Evolutionary conservation across 1,284 basidiomycete species (phyloP).

Genomic region (Cerrena zonata): DNA sequence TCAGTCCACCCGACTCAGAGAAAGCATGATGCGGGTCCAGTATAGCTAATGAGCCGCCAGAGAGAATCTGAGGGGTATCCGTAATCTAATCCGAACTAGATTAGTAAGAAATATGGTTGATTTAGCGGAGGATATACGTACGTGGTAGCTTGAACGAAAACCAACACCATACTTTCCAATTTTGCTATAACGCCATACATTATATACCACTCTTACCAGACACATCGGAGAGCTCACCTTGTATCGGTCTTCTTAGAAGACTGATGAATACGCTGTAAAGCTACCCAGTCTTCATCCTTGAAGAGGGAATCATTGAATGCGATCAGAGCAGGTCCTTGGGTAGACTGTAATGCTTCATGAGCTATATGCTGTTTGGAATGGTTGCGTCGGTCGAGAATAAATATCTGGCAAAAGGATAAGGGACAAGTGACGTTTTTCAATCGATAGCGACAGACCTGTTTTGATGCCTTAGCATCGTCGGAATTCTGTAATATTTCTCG

Average conservation of each 20-base stretch:
- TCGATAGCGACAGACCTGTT: slow-evolving; percentile 17
- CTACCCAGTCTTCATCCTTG: slow-evolving; percentile 37
- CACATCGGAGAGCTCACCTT: slow-evolving; percentile 29
- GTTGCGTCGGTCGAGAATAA: slow-evolving; percentile 35
- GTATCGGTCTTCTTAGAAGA: slow-evolving; percentile 43
- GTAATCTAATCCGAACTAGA: slow-evolving; percentile 32
- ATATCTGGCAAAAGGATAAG: too few species aligned
- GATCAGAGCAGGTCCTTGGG: slow-evolving; percentile 43
- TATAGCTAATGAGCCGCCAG: slow-evolving; percentile 34
- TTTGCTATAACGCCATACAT: slow-evolving; percentile 33
- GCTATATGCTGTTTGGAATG: slow-evolving; percentile 26
- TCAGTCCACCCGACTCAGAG: slow-evolving; percentile 27
- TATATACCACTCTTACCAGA: background rate
- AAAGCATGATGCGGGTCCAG: slow-evolving; percentile 40
- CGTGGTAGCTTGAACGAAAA: slow-evolving; percentile 46
- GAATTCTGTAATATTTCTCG: slow-evolving; percentile 45
- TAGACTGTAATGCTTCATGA: slow-evolving; percentile 23
- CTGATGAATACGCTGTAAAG: slow-evolving; percentile 37
- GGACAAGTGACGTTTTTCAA: background rate
- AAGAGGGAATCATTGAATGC: slow-evolving; percentile 43
- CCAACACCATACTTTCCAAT: slow-evolving; percentile 52
- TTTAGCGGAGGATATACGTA: slow-evolving; percentile 20
- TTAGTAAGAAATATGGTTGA: background rate
- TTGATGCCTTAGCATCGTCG: slow-evolving; percentile 35
- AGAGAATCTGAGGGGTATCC: slow-evolving; percentile 46